A percentile compares a stretch with the other conserved stretches of the same genome.
These are phyloP conservation scores for Cryptococcus wingfieldii DNA, from an alignment of 1,284 basidiomycete species.

Conservation along the genomic window DNA sequence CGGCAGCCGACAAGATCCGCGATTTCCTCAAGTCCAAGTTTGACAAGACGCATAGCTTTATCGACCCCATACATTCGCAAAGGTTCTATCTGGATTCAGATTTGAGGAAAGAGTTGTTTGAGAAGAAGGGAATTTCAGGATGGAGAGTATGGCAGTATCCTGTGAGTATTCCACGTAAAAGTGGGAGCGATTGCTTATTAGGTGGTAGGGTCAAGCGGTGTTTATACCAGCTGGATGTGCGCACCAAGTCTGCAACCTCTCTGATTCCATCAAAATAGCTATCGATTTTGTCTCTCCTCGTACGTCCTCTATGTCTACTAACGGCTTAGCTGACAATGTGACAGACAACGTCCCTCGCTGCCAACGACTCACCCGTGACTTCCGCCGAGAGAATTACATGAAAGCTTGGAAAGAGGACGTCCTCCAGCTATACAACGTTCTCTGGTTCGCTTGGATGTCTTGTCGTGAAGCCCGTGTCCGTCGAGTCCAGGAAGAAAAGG, in stretches of 20 bases:
- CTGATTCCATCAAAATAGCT: conserved; percentile 95
- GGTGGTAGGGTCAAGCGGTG: conserved; percentile 70
- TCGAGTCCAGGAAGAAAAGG: conserved; percentile 17
- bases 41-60: conserved; percentile 27
- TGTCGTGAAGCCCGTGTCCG: conserved; percentile 31
- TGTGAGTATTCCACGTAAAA: conserved; percentile 17
- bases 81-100: conserved; percentile 74
- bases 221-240: conserved; percentile 95
- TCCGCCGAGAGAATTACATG: conserved; percentile 77
- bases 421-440: conserved; percentile 80
- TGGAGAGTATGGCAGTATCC: conserved; percentile 82
- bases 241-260: conserved; percentile 72
- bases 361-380: conserved; percentile 78
- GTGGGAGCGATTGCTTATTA: background rate
- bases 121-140: conserved; percentile 66
- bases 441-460: conserved; percentile 63
- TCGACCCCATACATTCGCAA: conserved; percentile 90
- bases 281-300: conserved; percentile 85
- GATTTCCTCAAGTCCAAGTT: conserved; percentile 59
- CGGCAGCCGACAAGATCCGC: conserved; percentile 75
- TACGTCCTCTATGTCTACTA: conserved; percentile 20
- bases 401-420: conserved; percentile 93
- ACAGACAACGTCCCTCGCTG: conserved; percentile 78
- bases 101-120: conserved; percentile 64
- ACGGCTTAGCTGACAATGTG: background rate